These are phyloP conservation scores for Rubia tinctorum DNA, from an alignment of 305 asterid species.

Conservation along the genomic window DNA sequence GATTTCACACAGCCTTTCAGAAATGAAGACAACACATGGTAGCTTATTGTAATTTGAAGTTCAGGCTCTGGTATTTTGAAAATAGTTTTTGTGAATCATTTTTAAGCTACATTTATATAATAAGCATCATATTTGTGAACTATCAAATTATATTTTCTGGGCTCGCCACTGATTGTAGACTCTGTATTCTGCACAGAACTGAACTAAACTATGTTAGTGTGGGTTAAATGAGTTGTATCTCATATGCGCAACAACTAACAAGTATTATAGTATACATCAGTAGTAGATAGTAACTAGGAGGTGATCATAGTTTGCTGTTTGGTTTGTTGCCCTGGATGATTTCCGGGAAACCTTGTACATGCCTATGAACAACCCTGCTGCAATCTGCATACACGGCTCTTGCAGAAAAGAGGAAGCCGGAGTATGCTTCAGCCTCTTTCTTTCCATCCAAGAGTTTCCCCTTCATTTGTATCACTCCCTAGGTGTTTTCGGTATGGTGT, in stretches of 20 bases:
- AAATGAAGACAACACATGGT: neutral
- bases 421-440: neutral
- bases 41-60: neutral
- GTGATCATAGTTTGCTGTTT: neutral
- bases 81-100: no score
- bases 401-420: conserved; percentile 38
- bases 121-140: no score
- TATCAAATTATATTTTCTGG: no score
- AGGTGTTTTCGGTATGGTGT: neutral
- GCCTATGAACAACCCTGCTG: neutral
- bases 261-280: no score
- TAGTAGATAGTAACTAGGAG: no score
- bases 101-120: no score
- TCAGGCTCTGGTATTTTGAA: neutral
- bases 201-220: neutral
- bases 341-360: no score
- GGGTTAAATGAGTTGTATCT: no score
- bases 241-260: no score
- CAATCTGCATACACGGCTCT: conserved; percentile 29
- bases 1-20: neutral
- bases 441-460: neutral
- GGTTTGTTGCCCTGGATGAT: neutral
- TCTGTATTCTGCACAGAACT: neutral
- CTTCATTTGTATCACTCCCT: neutral
- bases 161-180: no score